Percentiles rank a stretch among this genome's conserved stretches.
Conservation (phyloP, 208 protist species). For the Leishmania aethiopica region DNA sequence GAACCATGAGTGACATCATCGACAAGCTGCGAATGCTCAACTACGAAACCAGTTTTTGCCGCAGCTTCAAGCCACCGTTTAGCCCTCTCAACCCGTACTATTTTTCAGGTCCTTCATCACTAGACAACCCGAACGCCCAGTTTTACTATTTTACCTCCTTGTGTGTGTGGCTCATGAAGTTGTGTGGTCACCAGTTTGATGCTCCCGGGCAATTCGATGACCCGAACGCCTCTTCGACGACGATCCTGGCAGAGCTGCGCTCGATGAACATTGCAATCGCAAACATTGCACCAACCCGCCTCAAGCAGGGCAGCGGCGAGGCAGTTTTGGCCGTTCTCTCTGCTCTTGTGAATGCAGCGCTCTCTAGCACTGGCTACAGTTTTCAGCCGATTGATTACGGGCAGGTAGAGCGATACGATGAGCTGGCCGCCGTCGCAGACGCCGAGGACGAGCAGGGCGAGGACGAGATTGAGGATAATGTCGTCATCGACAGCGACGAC, state of each 20-base stretch:
- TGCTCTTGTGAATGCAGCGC: conserved; percentile 73
- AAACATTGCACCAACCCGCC: conserved; percentile 81
- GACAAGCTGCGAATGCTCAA: conserved; percentile 84
- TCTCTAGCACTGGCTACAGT: conserved; percentile 62
- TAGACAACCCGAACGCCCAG: conserved; percentile 89
- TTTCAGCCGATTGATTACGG: conserved; percentile 78
- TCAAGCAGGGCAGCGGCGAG: conserved; percentile 88
- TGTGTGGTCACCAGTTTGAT: conserved; percentile 73
- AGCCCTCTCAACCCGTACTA: conserved; percentile 82
- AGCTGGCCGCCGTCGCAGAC: conserved; percentile 71
- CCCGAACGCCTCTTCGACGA: conserved; percentile 85
- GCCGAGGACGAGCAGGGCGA: conserved; percentile 62
- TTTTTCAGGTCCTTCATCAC: conserved; percentile 73
- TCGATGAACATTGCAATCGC: conserved; percentile 71
- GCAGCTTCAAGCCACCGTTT: conserved; percentile 74
- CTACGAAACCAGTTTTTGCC: conserved; percentile 86
- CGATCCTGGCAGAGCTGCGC: conserved; percentile 79
- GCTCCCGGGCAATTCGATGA: conserved; percentile 90
- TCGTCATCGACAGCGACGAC: conserved; percentile 86
- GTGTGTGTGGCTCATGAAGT: conserved; percentile 86
- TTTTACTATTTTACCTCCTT: conserved; percentile 93
- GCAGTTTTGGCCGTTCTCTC: conserved; percentile 73
- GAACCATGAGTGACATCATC: conserved; percentile 82
- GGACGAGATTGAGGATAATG: conserved; percentile 80
- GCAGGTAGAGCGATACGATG: conserved; percentile 80